These are phyloP conservation scores for Asparagopsis taxiformis DNA, from an alignment of 31 red algal species.

Conservation along the genomic window DNA sequence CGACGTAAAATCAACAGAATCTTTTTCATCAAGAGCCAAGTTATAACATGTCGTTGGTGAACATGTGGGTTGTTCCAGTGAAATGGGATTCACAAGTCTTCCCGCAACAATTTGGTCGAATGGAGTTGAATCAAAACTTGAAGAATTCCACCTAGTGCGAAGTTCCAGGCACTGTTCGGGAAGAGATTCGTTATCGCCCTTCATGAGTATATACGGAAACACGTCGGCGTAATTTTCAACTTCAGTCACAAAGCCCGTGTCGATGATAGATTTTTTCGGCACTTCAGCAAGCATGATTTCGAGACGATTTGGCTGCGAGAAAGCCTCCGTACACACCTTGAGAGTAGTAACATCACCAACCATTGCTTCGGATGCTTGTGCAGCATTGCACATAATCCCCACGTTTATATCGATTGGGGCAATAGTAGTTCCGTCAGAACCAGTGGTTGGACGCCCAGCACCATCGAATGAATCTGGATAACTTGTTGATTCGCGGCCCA, in stretches of 20 bases:
- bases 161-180: slow-evolving; percentile 25
- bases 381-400: slow-evolving; percentile 16
- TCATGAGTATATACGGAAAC: slow-evolving; percentile 11
- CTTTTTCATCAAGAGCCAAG: background rate
- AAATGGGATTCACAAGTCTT: background rate
- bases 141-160: slow-evolving; percentile 10
- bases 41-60: background rate
- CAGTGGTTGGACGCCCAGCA: background rate
- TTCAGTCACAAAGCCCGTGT: slow-evolving; percentile 26
- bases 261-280: slow-evolving; percentile 6
- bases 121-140: background rate
- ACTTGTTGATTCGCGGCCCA: slow-evolving; percentile 31
- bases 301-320: slow-evolving; percentile 5
- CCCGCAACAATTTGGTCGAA: slow-evolving; percentile 1
- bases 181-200: slow-evolving; percentile 15
- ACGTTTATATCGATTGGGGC: slow-evolving; percentile 19
- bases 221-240: slow-evolving; percentile 14
- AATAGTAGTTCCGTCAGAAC: slow-evolving; percentile 5
- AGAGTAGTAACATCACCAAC: slow-evolving; percentile 2
- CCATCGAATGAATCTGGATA: slow-evolving; percentile 14
- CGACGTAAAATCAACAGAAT: background rate
- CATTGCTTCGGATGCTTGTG: slow-evolving; percentile 11
- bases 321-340: slow-evolving; percentile 25
- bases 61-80: background rate
- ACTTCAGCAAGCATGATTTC: slow-evolving; percentile 4